Evolutionary conservation across 257 asterid genomes (phyloP).

Genomic region (Solanum chmielewskii): DNA sequence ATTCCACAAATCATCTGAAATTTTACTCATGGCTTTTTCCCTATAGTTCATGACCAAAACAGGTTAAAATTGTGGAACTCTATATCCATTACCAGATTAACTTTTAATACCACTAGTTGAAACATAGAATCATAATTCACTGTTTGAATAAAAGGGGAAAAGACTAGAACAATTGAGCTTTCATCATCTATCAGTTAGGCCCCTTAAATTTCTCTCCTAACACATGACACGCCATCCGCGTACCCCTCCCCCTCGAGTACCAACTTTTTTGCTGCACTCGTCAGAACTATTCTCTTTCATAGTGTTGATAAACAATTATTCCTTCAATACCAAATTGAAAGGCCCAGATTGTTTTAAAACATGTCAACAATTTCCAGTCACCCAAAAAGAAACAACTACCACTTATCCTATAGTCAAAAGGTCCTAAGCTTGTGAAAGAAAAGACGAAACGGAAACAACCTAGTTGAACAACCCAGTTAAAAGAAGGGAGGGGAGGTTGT

Average conservation of each 20-base stretch:
- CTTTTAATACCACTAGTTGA: not conserved
- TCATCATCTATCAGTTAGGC: not conserved
- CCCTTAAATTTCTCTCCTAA: not conserved
- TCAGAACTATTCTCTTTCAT: not conserved
- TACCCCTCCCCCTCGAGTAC: not conserved
- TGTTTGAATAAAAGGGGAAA: not conserved
- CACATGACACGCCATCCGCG: not conserved
- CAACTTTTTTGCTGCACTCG: not conserved
- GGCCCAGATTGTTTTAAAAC: not conserved
- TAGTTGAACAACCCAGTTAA: not conserved
- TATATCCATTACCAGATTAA: not conserved
- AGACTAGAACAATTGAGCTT: not conserved
- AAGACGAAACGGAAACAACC: not conserved
- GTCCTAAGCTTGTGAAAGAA: not conserved
- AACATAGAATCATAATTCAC: not conserved
- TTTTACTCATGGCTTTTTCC: slow-evolving; percentile 62
- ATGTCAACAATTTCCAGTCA: not conserved
- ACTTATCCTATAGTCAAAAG: not conserved
- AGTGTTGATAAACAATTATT: not conserved
- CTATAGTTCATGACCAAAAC: slow-evolving; percentile 24
- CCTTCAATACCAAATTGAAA: not conserved
- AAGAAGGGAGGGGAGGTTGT: not conserved
- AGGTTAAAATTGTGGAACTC: not conserved
- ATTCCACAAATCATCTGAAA: slow-evolving; percentile 77
- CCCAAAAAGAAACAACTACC: not conserved